Evolutionary conservation across 108 stramenopile genomes (phyloP), one percentile per base, ranked within the genome.

Genomic region (Schizochytrium sp.): DNA sequence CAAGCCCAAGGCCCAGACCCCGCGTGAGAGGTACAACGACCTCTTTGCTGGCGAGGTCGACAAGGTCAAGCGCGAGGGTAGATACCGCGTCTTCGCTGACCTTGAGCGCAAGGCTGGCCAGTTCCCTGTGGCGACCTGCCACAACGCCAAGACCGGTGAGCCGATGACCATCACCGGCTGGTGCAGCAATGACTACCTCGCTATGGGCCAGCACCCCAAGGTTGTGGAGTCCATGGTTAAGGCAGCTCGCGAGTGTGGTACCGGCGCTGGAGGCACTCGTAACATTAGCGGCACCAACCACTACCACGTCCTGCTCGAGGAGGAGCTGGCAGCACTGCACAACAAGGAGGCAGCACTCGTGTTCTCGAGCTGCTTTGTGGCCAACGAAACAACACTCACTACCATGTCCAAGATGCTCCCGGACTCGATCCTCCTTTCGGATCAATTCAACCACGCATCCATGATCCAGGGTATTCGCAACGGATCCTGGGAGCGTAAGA

Each of bases 131-230:
- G 56, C 60, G 46, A 88, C 76, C 76, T 83, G 76, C 76, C 76
- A 83, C 76, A 83, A 83, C 53, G 76, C 76, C 19, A 41, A 60
- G 58, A 41, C 88, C 7, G 40, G 87, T 57, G 50, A 42, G 44
- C 41, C 69, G 7, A 40, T 38, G 47, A 40, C 55, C 57, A 19
- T 89, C 56, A 72, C 72, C 3, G 73, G 76, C 10, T 89, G 89
- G 89, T 89, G 89, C 89, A 55, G 50, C n/a, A 89, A 89, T 50
- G 89, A 89, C 89, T 89, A 89, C 89, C 88, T 89, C 0, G 72
- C 88, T 28, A 89, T 89, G 89, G 89, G 89, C 45, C 89, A 89
- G 56, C 41, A 89, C 89, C 89, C 89, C 83, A 57, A 42, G 44
- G 89, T 89, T 10, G 42, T 89, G 15, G 87, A 38, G 10, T 72